A percentile compares a stretch with the other conserved stretches of the same genome.
phyloP scores from a whole-genome alignment of 371 early-diverging fungal species.

The Rhizopus arrhizus region DNA sequence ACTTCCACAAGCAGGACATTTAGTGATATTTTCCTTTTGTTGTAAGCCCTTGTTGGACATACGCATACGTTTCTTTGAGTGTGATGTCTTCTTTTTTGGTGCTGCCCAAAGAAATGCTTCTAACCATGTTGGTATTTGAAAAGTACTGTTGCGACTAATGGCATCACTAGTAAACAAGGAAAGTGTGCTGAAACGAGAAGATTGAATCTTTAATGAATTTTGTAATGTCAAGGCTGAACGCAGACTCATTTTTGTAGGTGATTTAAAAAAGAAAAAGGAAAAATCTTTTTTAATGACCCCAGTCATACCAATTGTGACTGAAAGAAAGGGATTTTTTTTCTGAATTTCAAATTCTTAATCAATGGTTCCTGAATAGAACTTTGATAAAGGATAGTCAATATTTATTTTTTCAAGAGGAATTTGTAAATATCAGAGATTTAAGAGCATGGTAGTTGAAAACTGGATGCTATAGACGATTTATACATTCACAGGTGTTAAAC shows the following conservation, averaged over 20 bases:
- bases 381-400: no score
- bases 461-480: no score
- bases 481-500: no score
- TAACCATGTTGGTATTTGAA: conserved; percentile 51
- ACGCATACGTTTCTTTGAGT: conserved; percentile 86
- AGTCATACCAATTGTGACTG: conserved; percentile 1
- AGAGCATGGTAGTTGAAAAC: no score
- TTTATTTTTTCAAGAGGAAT: no score
- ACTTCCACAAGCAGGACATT: conserved; percentile 76
- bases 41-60: conserved; percentile 79
- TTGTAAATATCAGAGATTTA: no score
- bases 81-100: conserved; percentile 87
- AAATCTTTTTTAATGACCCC: conserved; percentile 4
- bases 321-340: neutral
- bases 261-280: conserved; percentile 5
- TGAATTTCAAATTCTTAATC: neutral
- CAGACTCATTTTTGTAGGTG: conserved; percentile 10
- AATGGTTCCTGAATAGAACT: neutral
- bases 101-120: conserved; percentile 74
- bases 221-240: conserved; percentile 6
- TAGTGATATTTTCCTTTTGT: conserved; percentile 70
- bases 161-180: conserved; percentile 11
- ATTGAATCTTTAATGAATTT: conserved; percentile 8
- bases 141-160: conserved; percentile 22
- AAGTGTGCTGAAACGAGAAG: conserved; percentile 23